Conservation (phyloP, 2,329 filamentous ascomycete genomes). For the Pezicula neosporulosa region DNA sequence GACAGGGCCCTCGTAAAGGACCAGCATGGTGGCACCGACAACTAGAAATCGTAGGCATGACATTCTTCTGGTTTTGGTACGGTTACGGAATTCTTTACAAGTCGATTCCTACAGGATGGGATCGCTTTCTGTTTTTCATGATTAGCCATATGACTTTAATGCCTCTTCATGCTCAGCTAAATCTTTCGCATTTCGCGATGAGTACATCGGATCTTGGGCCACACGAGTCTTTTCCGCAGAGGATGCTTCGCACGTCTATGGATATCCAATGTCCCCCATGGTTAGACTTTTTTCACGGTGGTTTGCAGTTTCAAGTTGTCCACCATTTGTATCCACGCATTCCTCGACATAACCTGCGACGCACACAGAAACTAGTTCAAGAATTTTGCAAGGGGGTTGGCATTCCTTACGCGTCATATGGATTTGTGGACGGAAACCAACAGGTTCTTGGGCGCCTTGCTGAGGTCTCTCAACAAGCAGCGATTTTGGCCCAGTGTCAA, state of each 20-base stretch:
- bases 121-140: conserved; percentile 70
- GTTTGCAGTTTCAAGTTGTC: conserved; percentile 81
- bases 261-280: conserved; percentile 83
- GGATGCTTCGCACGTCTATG: conserved; percentile 87
- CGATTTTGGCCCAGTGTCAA: conserved; percentile 70
- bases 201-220: conserved; percentile 78
- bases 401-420: conserved; percentile 78
- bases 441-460: conserved; percentile 70
- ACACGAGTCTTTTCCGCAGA: conserved; percentile 79
- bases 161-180: conserved; percentile 82
- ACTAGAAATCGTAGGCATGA: conserved; percentile 59
- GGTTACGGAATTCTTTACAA: conserved; percentile 63
- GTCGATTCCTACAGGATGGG: conserved; percentile 63
- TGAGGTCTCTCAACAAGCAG: conserved; percentile 73
- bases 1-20: conserved; percentile 48
- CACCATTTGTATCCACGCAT: conserved; percentile 80
- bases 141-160: conserved; percentile 74
- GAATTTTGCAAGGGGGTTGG: conserved; percentile 77
- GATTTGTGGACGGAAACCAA: conserved; percentile 77
- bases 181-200: conserved; percentile 87
- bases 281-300: conserved; percentile 84
- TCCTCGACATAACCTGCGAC: conserved; percentile 75
- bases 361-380: conserved; percentile 67
- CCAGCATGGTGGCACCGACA: conserved; percentile 67
- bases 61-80: conserved; percentile 65